Base-by-base conservation (phyloP, 306 rosid genomes). In the Dalbergia cultrata region DNA sequence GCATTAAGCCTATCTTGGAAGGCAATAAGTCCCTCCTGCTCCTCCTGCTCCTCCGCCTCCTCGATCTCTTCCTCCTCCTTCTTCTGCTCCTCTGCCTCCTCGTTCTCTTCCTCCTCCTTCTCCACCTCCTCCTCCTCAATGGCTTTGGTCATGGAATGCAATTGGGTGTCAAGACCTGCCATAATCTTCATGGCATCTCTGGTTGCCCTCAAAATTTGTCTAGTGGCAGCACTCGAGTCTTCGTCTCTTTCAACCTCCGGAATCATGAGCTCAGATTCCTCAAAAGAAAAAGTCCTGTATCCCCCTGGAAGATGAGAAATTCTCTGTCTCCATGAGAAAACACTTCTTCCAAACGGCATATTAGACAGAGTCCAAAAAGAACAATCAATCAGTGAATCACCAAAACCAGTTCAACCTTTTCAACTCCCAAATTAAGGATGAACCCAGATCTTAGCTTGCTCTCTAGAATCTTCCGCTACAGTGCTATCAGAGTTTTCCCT, bases 201-300 rank as follows among this genome's bases (percentile, higher is more conserved):
- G 7, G 97, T 86, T 6, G 89, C 93, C 78, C 72, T 88, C 43
- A 90, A 90, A 72, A 94, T 87, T 67, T 84, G 86, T 69, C 86
- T 86, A 0, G 91, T 93, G 2, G 97, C 87, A 77, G 94, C 93
- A 86, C 92, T 88, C 13, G 92, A 76, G 67, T 81, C 86, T 60
- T 90, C 88, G 71, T 91, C 98, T 70, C 89, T 90, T 82, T 87
- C 97, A 34, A 86, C 60, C 67, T 90, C 92, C 3, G 90, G 84
- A 81, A 60, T 81, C 83, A 67, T 76, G 71, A 73, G 69, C 80
- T 76, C 86, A 73, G 77, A 80, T 21, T 92, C 97, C 81, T 78
- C 93, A 77, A 87, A 87, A 21, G 76, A 26, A 26, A 26, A 26
- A 26, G 31, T 26, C 31, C 2, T 26, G 31, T 26, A 26, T 26